Evolutionary conservation across 768 basidiomycete genomes (phyloP).

Genomic region (Tricholoma flavovirens): DNA sequence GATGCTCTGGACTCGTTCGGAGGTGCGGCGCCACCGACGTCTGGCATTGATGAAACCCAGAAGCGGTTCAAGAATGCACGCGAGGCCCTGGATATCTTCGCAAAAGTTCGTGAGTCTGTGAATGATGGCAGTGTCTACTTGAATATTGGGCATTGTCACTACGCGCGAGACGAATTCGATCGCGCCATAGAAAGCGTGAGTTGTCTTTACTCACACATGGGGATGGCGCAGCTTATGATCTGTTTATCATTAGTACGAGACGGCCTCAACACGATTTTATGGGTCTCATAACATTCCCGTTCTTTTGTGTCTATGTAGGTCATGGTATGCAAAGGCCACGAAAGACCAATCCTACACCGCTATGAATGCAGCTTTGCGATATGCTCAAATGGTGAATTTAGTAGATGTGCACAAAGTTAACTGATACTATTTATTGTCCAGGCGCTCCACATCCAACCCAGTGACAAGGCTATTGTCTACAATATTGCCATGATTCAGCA

Average conservation of each 20-base stretch:
- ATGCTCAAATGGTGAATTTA: constrained; percentile 65
- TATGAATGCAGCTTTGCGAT: constrained; percentile 80
- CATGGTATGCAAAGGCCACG: constrained; percentile 92
- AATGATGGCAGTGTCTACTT: constrained; percentile 81
- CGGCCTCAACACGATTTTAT: constrained; percentile 78
- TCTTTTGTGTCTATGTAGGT: constrained; percentile 80
- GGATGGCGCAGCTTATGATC: neutral
- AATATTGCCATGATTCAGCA: constrained; percentile 99
- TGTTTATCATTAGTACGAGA: constrained; percentile 66
- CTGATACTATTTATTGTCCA: constrained; percentile 23
- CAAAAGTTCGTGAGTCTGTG: constrained; percentile 84
- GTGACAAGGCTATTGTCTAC: constrained; percentile 86
- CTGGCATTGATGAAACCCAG: constrained; percentile 55
- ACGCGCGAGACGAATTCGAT: constrained; percentile 89
- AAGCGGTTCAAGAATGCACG: constrained; percentile 68
- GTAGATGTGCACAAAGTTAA: constrained; percentile 2
- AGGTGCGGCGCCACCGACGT: constrained; percentile 41
- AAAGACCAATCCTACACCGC: constrained; percentile 79
- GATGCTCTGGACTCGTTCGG: constrained; percentile 73
- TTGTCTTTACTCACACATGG: constrained; percentile 7
- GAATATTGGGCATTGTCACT: constrained; percentile 97
- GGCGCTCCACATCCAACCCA: constrained; percentile 81
- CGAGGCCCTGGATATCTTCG: constrained; percentile 86
- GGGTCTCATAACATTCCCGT: constrained; percentile 67
- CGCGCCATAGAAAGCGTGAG: constrained; percentile 92